phyloP scores from a whole-genome alignment of 2,329 filamentous ascomycete species.

The Acrodontium crateriforme region DNA sequence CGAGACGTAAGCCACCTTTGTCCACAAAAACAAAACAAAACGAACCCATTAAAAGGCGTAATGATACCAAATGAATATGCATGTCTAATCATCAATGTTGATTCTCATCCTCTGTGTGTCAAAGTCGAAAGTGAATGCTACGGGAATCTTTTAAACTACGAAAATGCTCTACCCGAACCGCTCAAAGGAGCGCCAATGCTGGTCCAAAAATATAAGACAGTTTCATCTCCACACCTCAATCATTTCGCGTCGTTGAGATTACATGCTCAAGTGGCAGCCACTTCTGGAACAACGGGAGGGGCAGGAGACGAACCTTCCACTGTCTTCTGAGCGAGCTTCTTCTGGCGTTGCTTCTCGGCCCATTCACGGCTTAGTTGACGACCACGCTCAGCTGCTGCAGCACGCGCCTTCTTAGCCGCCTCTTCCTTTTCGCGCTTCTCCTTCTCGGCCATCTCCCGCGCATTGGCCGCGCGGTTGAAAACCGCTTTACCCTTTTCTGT shows the following conservation, averaged over 20 bases:
- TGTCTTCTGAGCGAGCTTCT: slow-evolving; percentile 12
- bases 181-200: too few relatives aligned
- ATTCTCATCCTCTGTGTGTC: too few relatives aligned
- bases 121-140: too few relatives aligned
- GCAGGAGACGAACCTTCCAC: not conserved
- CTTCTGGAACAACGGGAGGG: not conserved
- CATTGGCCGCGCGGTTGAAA: slow-evolving; percentile 30
- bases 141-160: too few relatives aligned
- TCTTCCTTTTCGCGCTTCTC: slow-evolving; percentile 34
- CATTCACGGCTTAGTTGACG: slow-evolving; percentile 32
- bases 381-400: slow-evolving; percentile 32
- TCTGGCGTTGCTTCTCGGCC: slow-evolving; percentile 33
- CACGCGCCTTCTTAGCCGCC: slow-evolving; percentile 32
- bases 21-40: too few relatives aligned
- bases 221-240: too few relatives aligned
- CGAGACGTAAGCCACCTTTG: slow-evolving; percentile 20
- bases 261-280: not conserved
- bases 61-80: too few relatives aligned
- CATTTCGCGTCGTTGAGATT: too few relatives aligned
- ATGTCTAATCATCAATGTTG: too few relatives aligned
- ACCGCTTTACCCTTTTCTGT: slow-evolving; percentile 31
- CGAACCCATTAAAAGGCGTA: too few relatives aligned
- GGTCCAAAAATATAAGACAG: too few relatives aligned
- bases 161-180: too few relatives aligned
- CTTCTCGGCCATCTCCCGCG: slow-evolving; percentile 27